A percentile compares a stretch with the other conserved stretches of the same genome.
Evolutionary conservation across 495 filamentous ascomycete species (phyloP).

Genomic region (Podospora anserina): DNA sequence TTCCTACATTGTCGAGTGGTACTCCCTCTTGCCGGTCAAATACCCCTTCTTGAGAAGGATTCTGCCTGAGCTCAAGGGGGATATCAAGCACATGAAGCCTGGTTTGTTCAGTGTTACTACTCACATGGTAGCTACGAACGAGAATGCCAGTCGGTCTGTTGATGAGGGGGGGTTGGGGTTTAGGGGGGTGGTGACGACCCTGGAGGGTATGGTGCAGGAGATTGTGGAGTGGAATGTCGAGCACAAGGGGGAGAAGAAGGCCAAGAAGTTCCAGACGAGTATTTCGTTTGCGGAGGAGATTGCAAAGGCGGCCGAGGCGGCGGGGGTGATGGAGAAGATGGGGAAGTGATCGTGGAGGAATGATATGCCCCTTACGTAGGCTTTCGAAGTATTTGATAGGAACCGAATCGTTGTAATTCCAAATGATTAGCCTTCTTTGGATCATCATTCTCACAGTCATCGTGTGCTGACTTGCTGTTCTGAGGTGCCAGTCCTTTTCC

Average conservation of each 20-base stretch:
- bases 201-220: constrained; percentile 54
- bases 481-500: too few relatives aligned
- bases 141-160: constrained; percentile 40
- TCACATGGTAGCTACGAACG: constrained; percentile 49
- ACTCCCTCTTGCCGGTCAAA: constrained; percentile 42
- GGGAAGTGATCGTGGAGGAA: neutral
- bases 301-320: constrained; percentile 25
- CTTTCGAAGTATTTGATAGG: too few relatives aligned
- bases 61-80: constrained; percentile 41
- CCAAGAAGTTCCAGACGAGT: constrained; percentile 38
- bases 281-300: constrained; percentile 42
- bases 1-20: constrained; percentile 49
- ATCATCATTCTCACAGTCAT: neutral
- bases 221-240: constrained; percentile 52
- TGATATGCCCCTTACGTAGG: neutral
- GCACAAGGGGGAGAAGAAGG: constrained; percentile 19
- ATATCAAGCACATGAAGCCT: constrained; percentile 52
- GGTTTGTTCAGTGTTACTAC: constrained; percentile 52
- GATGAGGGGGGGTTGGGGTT: constrained; percentile 53
- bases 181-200: constrained; percentile 46
- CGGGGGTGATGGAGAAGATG: constrained; percentile 1
- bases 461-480: too few relatives aligned
- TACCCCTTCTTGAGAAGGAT: constrained; percentile 41
- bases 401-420: too few relatives aligned
- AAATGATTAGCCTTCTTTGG: too few relatives aligned